Percentiles rank a stretch among this genome's conserved stretches.
Conservation (phyloP, 495 filamentous ascomycete genomes). For the Trypethelium eluteriae region DNA sequence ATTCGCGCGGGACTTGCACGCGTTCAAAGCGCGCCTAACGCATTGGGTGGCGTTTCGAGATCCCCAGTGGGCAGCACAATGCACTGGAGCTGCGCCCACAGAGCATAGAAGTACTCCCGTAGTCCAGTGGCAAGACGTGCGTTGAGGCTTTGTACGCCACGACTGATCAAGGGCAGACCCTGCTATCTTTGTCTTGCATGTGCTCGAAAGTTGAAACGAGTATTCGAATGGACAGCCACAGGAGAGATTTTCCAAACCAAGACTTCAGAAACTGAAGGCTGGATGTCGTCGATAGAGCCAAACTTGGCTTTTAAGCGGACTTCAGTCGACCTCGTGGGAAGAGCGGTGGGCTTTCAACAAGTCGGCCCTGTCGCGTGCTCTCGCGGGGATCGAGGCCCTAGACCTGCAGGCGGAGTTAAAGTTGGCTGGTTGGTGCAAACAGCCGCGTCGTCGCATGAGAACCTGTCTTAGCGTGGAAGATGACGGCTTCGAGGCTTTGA, state of each 20-base stretch:
- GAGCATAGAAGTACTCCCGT: background rate
- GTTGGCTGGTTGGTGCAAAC: background rate
- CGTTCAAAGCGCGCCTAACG: background rate
- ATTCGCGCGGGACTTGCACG: conserved; percentile 1
- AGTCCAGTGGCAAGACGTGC: background rate
- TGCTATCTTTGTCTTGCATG: background rate
- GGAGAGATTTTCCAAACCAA: no score
- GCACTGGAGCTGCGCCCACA: background rate
- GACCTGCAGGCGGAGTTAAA: no score
- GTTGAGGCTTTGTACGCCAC: background rate
- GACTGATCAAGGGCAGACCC: background rate
- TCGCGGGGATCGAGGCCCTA: background rate
- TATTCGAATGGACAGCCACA: background rate
- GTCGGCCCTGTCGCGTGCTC: background rate
- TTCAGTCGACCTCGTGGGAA: no score
- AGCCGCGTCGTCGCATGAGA: background rate
- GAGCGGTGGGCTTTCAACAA: background rate
- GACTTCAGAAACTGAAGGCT: no score
- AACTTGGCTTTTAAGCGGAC: no score
- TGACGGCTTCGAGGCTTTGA: no score
- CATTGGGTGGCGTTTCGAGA: background rate
- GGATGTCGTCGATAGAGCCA: no score
- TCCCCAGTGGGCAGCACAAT: background rate
- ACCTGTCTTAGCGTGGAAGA: no score
- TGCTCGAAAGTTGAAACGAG: background rate